A percentile compares a stretch with the other conserved stretches of the same genome.
These are phyloP conservation scores for Benincasa hispida DNA, from an alignment of 306 rosid genomes.

Conservation along the genomic window DNA sequence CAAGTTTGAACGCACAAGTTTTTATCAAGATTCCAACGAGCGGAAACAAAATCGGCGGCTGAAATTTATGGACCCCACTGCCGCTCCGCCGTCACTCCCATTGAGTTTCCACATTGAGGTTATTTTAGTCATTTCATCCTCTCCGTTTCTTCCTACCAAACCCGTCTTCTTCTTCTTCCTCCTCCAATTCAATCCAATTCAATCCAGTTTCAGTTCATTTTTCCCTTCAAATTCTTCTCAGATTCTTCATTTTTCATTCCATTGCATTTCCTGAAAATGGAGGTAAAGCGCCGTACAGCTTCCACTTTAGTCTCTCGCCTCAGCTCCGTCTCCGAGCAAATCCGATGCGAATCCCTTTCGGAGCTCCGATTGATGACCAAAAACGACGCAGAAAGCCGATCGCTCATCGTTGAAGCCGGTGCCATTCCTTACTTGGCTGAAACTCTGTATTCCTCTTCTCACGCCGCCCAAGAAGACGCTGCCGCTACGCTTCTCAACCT, in stretches of 20 bases:
- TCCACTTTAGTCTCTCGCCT: slow-evolving; percentile 45
- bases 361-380: slow-evolving; percentile 63
- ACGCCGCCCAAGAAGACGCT: slow-evolving; percentile 64
- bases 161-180: neutral
- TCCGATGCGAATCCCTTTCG: slow-evolving; percentile 44
- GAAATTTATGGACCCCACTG: neutral
- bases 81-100: neutral
- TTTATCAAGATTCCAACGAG: neutral
- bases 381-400: slow-evolving; percentile 53
- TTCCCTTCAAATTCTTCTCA: neutral
- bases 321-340: slow-evolving; percentile 65
- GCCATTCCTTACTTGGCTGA: slow-evolving; percentile 68
- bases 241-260: neutral
- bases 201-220: neutral
- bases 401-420: slow-evolving; percentile 55
- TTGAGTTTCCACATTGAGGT: neutral
- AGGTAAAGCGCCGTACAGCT: slow-evolving; percentile 32
- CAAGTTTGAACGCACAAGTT: neutral
- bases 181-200: neutral
- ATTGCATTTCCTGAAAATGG: slow-evolving; percentile 25
- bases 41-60: neutral
- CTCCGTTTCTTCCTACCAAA: neutral
- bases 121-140: neutral
- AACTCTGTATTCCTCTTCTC: slow-evolving; percentile 52
- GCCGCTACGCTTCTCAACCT: slow-evolving; percentile 79